Conservation (phyloP, 257 asterid species). For the Haberlea rhodopensis region DNA sequence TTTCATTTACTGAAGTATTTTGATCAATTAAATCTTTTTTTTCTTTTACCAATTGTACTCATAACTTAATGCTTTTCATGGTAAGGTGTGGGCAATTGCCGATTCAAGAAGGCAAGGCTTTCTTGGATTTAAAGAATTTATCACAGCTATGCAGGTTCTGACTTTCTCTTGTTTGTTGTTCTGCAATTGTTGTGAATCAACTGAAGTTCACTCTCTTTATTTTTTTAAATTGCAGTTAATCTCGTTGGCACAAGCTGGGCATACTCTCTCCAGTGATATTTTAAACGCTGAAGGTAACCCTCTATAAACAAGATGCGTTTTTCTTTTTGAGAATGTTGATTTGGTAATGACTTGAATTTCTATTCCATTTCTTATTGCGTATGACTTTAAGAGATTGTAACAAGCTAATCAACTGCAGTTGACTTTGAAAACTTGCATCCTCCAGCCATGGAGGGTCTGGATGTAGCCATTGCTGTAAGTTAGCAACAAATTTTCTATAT, state of each 20-base stretch:
- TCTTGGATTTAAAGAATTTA: conserved; percentile 85
- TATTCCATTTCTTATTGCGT: conserved; percentile 8
- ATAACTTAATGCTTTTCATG: conserved; percentile 6
- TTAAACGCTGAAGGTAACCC: conserved; percentile 58
- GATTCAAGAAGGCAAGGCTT: conserved; percentile 93
- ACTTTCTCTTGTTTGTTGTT: conserved; percentile 18
- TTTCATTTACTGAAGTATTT: conserved; percentile 18
- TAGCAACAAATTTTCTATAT: conserved; percentile 4
- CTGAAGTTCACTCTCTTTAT: conserved; percentile 28
- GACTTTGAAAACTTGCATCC: conserved; percentile 74
- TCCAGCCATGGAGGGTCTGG: conserved; percentile 85
- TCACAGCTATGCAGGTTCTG: conserved; percentile 83
- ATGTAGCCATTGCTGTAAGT: conserved; percentile 73
- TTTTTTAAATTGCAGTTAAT: conserved; percentile 53
- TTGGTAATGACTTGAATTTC: conserved; percentile 5
- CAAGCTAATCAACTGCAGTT: conserved; percentile 48
- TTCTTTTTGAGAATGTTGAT: conserved; percentile 2
- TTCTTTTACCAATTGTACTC: conserved; percentile 11
- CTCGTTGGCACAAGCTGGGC: conserved; percentile 87
- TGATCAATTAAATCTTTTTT: not conserved
- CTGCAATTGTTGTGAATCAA: conserved; percentile 9
- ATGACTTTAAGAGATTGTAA: conserved; percentile 17
- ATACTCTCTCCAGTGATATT: conserved; percentile 47
- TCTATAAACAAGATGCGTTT: conserved; percentile 9
- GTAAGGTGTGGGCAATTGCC: conserved; percentile 93